Evolutionary conservation across 495 filamentous ascomycete genomes (phyloP).

Genomic region (Recurvomyces mirabilis): DNA sequence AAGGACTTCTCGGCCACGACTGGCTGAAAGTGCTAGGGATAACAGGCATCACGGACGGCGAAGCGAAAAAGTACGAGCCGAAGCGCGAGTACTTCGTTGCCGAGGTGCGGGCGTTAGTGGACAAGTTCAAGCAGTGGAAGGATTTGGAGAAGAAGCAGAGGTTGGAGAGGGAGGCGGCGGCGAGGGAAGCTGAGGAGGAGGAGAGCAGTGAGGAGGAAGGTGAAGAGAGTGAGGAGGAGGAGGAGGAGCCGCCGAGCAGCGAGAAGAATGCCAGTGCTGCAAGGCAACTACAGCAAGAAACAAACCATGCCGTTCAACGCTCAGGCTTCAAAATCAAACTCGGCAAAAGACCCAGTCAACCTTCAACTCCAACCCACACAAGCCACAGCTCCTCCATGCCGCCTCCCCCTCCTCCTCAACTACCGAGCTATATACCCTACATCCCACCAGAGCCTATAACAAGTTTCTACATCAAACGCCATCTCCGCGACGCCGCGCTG

Average conservation of each 20-base stretch:
- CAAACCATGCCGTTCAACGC: conserved; percentile 33
- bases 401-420: conserved; percentile 12
- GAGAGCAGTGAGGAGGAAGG: conserved; percentile 34
- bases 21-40: conserved; percentile 95
- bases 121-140: conserved; percentile 79
- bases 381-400: conserved; percentile 22
- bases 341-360: conserved; percentile 10
- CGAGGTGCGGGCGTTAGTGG: conserved; percentile 65
- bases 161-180: conserved; percentile 50
- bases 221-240: conserved; percentile 34
- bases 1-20: conserved; percentile 78
- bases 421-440: conserved; percentile 16
- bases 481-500: conserved; percentile 65
- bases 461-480: conserved; percentile 70
- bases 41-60: conserved; percentile 66
- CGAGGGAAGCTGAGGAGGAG: conserved; percentile 33
- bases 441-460: conserved; percentile 53
- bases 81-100: conserved; percentile 73
- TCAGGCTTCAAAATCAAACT: conserved; percentile 5
- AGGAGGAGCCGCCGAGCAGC: conserved; percentile 44
- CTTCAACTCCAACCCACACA: no score
- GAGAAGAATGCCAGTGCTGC: conserved; percentile 66
- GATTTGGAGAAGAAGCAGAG: conserved; percentile 80
- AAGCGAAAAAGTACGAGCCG: conserved; percentile 74
- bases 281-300: conserved; percentile 64